These are phyloP conservation scores for Brassica hybrid DNA, from an alignment of 441 rosid genomes.

Conservation along the genomic window DNA sequence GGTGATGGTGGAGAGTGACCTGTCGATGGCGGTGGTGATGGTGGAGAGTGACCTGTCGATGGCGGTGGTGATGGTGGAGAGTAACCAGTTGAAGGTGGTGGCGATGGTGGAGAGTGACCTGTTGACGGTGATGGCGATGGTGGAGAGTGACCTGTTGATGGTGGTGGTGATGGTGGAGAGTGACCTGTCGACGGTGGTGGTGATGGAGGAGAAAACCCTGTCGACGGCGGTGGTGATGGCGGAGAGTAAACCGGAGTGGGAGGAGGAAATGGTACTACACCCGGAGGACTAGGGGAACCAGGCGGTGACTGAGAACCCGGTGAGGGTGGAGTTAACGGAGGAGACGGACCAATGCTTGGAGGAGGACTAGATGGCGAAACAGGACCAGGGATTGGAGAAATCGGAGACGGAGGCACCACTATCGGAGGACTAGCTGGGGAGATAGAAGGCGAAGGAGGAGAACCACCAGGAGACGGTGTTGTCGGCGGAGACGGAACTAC, in stretches of 20 bases:
- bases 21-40: constrained; percentile 26
- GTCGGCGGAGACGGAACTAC: constrained; percentile 26
- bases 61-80: constrained; percentile 15
- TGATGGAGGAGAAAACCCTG: constrained; percentile 30
- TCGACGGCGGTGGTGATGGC: neutral
- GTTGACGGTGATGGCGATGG: neutral
- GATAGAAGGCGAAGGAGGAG: constrained; percentile 17
- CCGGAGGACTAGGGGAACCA: constrained; percentile 29
- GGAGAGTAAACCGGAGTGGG: constrained; percentile 30
- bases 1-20: constrained; percentile 26
- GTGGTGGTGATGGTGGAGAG: constrained; percentile 31
- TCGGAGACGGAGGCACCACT: constrained; percentile 25
- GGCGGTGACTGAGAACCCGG: constrained; percentile 38
- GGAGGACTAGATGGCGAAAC: constrained; percentile 31
- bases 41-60: constrained; percentile 8
- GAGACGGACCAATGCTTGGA: neutral
- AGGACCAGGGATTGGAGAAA: constrained; percentile 18
- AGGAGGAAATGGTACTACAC: neutral
- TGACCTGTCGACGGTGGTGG: constrained; percentile 8
- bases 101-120: constrained; percentile 22
- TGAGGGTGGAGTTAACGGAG: constrained; percentile 35
- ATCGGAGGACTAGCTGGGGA: constrained; percentile 40
- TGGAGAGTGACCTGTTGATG: constrained; percentile 20
- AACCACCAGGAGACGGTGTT: constrained; percentile 24
- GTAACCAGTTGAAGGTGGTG: constrained; percentile 29